A percentile compares a stretch with the other conserved stretches of the same genome.
Conservation (phyloP, 2,329 filamentous ascomycete genomes). For the Monilinia vaccinii-corymbosi region DNA sequence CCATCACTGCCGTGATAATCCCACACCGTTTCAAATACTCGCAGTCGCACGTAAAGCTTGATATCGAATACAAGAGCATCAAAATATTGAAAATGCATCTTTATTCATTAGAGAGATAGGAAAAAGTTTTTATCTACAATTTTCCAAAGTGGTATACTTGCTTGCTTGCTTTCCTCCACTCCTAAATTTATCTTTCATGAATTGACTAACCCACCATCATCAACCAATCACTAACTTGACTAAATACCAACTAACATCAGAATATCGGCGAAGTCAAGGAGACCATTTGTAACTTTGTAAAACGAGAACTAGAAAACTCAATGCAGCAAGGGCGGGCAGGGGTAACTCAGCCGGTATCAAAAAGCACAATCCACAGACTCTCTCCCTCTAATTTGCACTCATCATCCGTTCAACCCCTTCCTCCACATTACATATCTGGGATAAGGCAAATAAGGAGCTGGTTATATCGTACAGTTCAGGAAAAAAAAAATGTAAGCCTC, state of each 20-base stretch:
- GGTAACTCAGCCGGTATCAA: conserved; percentile 12
- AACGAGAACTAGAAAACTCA: conserved; percentile 10
- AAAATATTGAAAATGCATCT: neutral
- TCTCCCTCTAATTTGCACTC: neutral
- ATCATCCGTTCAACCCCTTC: conserved; percentile 3
- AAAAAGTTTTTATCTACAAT: conserved; percentile 6
- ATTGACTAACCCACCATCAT: neutral
- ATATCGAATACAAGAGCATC: neutral
- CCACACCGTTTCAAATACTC: neutral
- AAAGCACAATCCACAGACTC: conserved; percentile 5
- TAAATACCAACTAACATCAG: conserved; percentile 5
- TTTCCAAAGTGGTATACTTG: conserved; percentile 10
- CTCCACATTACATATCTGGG: conserved; percentile 8
- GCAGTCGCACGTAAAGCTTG: neutral
- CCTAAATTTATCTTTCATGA: conserved; percentile 6
- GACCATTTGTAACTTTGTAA: conserved; percentile 10
- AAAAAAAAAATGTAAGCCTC: conserved; percentile 5
- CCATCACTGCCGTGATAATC: neutral
- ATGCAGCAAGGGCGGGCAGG: conserved; percentile 9
- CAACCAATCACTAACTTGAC: conserved; percentile 5
- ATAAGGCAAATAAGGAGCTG: conserved; percentile 7
- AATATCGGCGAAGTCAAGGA: conserved; percentile 11
- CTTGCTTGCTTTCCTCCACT: conserved; percentile 4
- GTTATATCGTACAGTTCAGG: conserved; percentile 9
- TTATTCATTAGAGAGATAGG: neutral